phyloP scores from a whole-genome alignment of 805 yeast genomes.

The Novakomyces olei region DNA sequence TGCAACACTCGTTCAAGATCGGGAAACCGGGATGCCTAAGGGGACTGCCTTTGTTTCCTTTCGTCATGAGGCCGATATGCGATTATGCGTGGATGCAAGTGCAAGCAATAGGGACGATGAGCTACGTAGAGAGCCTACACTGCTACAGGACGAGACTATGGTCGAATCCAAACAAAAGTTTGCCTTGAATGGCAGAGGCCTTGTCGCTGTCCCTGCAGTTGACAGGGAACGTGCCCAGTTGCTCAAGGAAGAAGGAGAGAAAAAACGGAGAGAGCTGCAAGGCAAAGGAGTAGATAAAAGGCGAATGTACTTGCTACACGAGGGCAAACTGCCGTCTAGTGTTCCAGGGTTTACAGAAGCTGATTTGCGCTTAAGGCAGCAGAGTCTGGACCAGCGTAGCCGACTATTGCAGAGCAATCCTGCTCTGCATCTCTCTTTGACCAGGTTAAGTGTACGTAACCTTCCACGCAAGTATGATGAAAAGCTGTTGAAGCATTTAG shows the following conservation, averaged over 20 bases:
- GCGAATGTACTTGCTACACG: conserved; percentile 67
- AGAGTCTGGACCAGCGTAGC: conserved; percentile 65
- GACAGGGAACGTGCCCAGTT: conserved; percentile 61
- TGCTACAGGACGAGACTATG: too few relatives aligned
- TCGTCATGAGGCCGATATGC: conserved; percentile 29
- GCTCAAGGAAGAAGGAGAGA: conserved; percentile 51
- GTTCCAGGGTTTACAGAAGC: conserved; percentile 58
- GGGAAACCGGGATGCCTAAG: conserved; percentile 59
- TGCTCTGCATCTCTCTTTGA: conserved; percentile 71
- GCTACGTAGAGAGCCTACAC: too few relatives aligned
- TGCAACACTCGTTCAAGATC: conserved; percentile 84
- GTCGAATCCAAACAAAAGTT: too few relatives aligned
- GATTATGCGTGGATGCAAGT: too few relatives aligned
- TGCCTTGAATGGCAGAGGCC: conserved; percentile 78
- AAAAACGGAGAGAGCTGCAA: conserved; percentile 45
- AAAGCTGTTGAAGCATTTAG: conserved; percentile 72
- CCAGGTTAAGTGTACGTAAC: conserved; percentile 85
- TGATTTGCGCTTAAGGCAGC: conserved; percentile 72
- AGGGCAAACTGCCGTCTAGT: conserved; percentile 69
- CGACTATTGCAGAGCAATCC: conserved; percentile 84
- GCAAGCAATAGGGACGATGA: too few relatives aligned
- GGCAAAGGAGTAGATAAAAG: conserved; percentile 81
- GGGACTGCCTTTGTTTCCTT: conserved; percentile 95
- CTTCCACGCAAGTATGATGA: conserved; percentile 81
- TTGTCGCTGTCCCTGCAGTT: conserved; percentile 66